Percentiles rank a stretch among this genome's conserved stretches.
Conservation (phyloP, 108 stramenopile genomes). For the Skeletonema marinoi region DNA sequence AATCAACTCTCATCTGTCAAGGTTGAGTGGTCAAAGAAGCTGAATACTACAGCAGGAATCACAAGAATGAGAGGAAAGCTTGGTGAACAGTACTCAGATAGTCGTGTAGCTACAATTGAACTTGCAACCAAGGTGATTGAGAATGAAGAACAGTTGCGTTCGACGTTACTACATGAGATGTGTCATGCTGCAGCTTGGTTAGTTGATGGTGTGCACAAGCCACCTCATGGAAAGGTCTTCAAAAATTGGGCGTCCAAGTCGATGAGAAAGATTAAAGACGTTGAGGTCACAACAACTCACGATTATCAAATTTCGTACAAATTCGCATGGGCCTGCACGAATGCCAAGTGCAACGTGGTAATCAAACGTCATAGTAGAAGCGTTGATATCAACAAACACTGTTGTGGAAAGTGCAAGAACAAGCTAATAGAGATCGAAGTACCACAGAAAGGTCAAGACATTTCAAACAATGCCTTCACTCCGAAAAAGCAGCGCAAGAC, state of each 20-base stretch:
- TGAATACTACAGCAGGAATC: constrained; percentile 86
- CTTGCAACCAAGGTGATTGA: constrained; percentile 90
- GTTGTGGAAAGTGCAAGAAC: constrained; percentile 72
- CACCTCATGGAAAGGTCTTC: constrained; percentile 83
- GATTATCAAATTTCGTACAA: constrained; percentile 82
- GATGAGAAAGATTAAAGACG: constrained; percentile 65
- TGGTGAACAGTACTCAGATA: constrained; percentile 8
- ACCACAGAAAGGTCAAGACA: constrained; percentile 26
- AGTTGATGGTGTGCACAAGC: constrained; percentile 80
- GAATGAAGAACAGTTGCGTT: constrained; percentile 65
- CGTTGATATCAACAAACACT: constrained; percentile 58
- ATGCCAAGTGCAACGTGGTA: constrained; percentile 46
- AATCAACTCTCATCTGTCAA: constrained; percentile 46
- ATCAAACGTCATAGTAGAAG: constrained; percentile 78
- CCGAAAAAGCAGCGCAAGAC: constrained; percentile 55
- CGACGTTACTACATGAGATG: constrained; percentile 93
- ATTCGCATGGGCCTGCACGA: constrained; percentile 76
- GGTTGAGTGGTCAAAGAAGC: constrained; percentile 81
- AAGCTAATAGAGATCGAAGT: constrained; percentile 73
- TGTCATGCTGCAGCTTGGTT: constrained; percentile 96
- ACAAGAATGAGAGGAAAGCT: constrained; percentile 61
- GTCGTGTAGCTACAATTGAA: constrained; percentile 72
- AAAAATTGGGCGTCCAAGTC: constrained; percentile 87
- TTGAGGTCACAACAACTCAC: constrained; percentile 81
- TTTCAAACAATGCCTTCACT: constrained; percentile 29